Evolutionary conservation across 257 asterid species (phyloP).

Genomic region (Nicotiana noctiflora): DNA sequence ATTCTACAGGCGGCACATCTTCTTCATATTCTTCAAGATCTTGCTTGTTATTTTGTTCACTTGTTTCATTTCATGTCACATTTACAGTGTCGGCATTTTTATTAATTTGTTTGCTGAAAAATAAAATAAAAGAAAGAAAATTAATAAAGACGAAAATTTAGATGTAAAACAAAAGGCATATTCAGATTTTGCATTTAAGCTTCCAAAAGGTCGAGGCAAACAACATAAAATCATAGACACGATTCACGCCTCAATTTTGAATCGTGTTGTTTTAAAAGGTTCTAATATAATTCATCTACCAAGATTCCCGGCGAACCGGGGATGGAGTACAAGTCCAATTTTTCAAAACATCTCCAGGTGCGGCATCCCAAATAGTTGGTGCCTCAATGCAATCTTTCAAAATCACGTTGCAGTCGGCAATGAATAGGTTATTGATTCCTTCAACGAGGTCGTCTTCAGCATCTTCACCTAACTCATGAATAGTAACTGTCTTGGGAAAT

Average conservation of each 20-base stretch:
- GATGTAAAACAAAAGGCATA: background rate
- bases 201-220: background rate
- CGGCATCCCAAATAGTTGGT: too few relatives aligned
- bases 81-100: background rate
- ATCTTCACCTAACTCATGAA: too few relatives aligned
- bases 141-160: background rate
- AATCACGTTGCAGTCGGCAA: fast-evolving
- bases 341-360: too few relatives aligned
- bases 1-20: background rate
- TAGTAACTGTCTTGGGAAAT: background rate
- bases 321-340: too few relatives aligned
- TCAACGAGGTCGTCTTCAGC: background rate
- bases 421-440: background rate
- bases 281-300: background rate
- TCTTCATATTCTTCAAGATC: background rate
- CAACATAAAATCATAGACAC: background rate
- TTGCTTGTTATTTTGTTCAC: background rate
- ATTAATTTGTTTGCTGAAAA: background rate
- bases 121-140: background rate
- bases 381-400: background rate
- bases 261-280: background rate
- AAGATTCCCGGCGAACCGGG: background rate
- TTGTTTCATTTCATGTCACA: background rate
- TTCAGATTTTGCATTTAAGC: background rate
- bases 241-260: background rate